Conservation (phyloP, 2,329 filamentous ascomycete species). For the Fusarium siculi region DNA sequence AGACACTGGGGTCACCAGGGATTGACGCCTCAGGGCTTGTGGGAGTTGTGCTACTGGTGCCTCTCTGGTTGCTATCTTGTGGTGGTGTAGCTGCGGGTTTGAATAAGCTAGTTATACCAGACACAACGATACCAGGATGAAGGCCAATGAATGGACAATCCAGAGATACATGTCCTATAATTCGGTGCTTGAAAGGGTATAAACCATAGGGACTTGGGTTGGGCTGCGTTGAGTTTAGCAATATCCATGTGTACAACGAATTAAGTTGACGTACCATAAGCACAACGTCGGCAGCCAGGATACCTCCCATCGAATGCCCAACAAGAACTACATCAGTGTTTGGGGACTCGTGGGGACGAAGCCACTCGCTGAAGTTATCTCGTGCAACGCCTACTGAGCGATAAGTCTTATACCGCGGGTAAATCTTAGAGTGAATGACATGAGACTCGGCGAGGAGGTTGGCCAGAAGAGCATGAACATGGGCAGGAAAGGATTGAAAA, state of each 20-base stretch:
- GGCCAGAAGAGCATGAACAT: slow-evolving; percentile 81
- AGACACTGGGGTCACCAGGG: slow-evolving; percentile 21
- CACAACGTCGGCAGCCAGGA: slow-evolving; percentile 82
- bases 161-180: slow-evolving; percentile 83
- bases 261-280: slow-evolving; percentile 61
- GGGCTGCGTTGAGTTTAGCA: slow-evolving; percentile 38
- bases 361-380: slow-evolving; percentile 86
- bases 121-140: slow-evolving; percentile 87
- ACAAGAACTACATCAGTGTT: slow-evolving; percentile 83
- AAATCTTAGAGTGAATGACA: slow-evolving; percentile 86
- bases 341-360: slow-evolving; percentile 78
- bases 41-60: neutral
- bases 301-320: slow-evolving; percentile 90
- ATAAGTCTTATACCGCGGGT: slow-evolving; percentile 82
- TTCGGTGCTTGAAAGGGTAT: slow-evolving; percentile 73
- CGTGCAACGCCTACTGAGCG: slow-evolving; percentile 77
- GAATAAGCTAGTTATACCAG: slow-evolving; percentile 84
- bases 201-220: slow-evolving; percentile 47
- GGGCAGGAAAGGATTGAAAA: slow-evolving; percentile 87
- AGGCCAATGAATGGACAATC: slow-evolving; percentile 90
- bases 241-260: neutral
- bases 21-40: slow-evolving; percentile 6
- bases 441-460: slow-evolving; percentile 76
- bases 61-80: slow-evolving; percentile 17
- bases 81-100: slow-evolving; percentile 52